Evolutionary conservation across 768 basidiomycete genomes (phyloP), one percentile per base, ranked within the genome.

Genomic region (Pisolithus marmoratus): DNA sequence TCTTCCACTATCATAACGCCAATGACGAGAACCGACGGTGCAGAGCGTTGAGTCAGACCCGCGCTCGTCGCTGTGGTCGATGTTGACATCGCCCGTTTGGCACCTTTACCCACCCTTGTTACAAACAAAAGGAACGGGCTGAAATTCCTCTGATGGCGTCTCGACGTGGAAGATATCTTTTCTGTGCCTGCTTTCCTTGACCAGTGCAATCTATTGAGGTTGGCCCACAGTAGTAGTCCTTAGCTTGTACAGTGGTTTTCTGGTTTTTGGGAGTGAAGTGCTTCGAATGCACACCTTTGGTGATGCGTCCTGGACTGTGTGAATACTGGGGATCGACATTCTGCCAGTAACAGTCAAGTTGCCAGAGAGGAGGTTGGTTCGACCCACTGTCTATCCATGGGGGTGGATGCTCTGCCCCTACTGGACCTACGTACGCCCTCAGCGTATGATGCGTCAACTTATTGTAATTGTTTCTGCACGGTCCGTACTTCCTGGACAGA

Each of bases 51-150:
- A 81, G 79, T 71, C 56, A 59, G 71, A 69, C 69, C 73, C 71
- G 62, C 70, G 53, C 57, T 52, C 23, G 54, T 58, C 63, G 69
- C 56, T 41, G 63, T 24, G 72, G 75, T 70, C 72, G 60, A 73
- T 77, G 58, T 68, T 81, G 80, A 81, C 77, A 77, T 79, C 74
- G 80, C 73, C 78, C 78, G 79, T 81, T 79, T 74, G 80, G 80
- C 79, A 76, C 76, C 75, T 67, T 69, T 70, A 50, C 43, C 46
- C 43, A 44, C 62, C 71, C 79, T 81, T 81, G 79, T 81, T 81
- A 77, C 70, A 58, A 59, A 38, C 45, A 55, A 78, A 76, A 81
- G 80, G 80, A 76, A 81, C 79, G 80, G 76, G 79, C 78, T 70
- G 52, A 54, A 52, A 60, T 54, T 46, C 54, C 74, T 80, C 79